Base-by-base conservation (phyloP, 2,329 filamentous ascomycete genomes). In the Rhytidhysteron rufulum region DNA sequence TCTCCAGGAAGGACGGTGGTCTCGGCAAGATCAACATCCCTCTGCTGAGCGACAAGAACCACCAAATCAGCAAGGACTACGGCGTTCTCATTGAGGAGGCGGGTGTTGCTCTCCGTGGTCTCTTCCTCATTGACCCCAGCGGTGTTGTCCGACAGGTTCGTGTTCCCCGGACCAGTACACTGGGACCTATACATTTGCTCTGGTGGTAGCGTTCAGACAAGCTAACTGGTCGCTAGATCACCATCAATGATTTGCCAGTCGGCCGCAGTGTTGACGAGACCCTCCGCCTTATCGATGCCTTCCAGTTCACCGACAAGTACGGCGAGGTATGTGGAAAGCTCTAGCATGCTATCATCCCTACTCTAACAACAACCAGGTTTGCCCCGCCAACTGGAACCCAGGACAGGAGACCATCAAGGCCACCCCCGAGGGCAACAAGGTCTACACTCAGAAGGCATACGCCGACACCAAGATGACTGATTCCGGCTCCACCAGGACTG, bases 51-150 rank as follows among this genome's bases (percentile, higher is more conserved):
- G 80, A 84, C 66, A 78, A 77, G 67, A 80, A 74, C 50, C 76
- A 78, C 57, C 70, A 71, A 59, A 71, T 84, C 51, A 74, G 75
- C 42, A 74, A 75, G 53, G 74, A 73, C 64, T 84, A 83, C 59
- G 79, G 79, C 43, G 80, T 83, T 8, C 66, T 84, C 50, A 71
- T 82, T 42, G 80, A 83, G 64, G 77, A 82, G 17, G 75, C 80
- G 59, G 80, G 80, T 25, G 71, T 83, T 43, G 78, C 80, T 10
- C 74, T 83, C 43, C 72, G 80, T 17, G 80, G 79, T 4, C 69
- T 83, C 33, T 84, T 83, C 69, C 73, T 84, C 65, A 82, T 83
- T 54, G 80, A 84, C 58, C 79, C 79, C 44, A 75, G 77, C 62
- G 80, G 79, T 40, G 62, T 73, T 20, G 68, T 83, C 19, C 67